Conservation (phyloP, 176 grass and related monocot species). For the Pharus latifolius region DNA sequence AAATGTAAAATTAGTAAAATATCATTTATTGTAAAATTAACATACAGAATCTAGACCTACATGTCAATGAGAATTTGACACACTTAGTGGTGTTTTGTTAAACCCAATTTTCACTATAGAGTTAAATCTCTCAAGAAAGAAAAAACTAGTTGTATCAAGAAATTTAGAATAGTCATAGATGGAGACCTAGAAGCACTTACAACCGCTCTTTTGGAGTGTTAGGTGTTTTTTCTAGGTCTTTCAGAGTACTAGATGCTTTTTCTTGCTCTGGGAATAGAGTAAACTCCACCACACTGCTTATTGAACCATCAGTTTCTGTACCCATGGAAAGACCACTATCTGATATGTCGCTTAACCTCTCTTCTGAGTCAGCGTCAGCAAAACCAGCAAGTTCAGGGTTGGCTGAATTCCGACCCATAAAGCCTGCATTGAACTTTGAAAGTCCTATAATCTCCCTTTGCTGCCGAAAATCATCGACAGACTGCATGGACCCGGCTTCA, state of each 20-base stretch:
- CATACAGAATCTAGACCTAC: no score
- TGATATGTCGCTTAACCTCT: constrained; percentile 70
- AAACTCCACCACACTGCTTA: constrained; percentile 47
- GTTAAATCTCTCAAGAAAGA: no score
- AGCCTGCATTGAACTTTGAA: background rate
- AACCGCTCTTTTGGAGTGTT: constrained; percentile 27
- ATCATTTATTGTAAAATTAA: no score
- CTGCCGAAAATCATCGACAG: constrained; percentile 30
- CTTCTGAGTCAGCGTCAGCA: constrained; percentile 63
- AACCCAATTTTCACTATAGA: no score
- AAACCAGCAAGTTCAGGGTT: constrained; percentile 36
- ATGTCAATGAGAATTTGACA: no score
- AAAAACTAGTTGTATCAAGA: background rate
- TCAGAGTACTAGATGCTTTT: constrained; percentile 11
- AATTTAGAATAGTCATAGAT: background rate
- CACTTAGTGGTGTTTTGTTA: no score
- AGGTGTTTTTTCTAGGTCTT: constrained; percentile 24
- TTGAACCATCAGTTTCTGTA: constrained; percentile 70
- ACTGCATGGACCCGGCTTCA: constrained; percentile 63
- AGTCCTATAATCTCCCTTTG: constrained; percentile 32
- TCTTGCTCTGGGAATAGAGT: constrained; percentile 37
- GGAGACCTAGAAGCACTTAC: constrained; percentile 26
- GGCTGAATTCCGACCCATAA: constrained; percentile 23
- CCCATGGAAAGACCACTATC: constrained; percentile 77
- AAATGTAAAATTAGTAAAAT: no score